phyloP scores from a whole-genome alignment of 768 basidiomycete genomes.

The Tricholoma sp. region DNA sequence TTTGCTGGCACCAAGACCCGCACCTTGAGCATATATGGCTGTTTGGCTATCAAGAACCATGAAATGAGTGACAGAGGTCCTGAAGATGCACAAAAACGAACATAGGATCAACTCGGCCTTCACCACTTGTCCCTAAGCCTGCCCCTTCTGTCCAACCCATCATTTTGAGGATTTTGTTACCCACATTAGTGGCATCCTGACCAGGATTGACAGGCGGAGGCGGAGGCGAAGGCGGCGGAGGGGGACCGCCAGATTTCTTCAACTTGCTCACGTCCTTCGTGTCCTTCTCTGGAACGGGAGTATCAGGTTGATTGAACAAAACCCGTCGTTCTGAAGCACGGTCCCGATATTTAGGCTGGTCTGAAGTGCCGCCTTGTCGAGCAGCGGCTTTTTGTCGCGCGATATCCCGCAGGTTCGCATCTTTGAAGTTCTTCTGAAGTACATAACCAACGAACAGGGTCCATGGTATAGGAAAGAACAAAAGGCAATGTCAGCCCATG shows the following conservation, averaged over 20 bases:
- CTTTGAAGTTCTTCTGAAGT: constrained; percentile 82
- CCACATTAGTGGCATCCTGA: constrained; percentile 81
- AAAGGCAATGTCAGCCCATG: constrained; percentile 25
- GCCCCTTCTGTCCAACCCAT: constrained; percentile 97
- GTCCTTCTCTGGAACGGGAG: constrained; percentile 57
- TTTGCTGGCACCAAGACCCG: constrained; percentile 90
- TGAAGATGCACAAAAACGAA: constrained; percentile 29
- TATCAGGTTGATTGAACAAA: constrained; percentile 89
- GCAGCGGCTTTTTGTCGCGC: constrained; percentile 64
- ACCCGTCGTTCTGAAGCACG: constrained; percentile 88
- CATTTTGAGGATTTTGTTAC: constrained; percentile 91
- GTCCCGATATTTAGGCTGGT: constrained; percentile 87
- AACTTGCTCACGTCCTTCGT: constrained; percentile 24
- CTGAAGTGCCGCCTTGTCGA: constrained; percentile 30
- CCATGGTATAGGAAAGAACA: constrained; percentile 14
- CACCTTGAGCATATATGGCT: constrained; percentile 82
- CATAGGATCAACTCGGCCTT: constrained; percentile 88
- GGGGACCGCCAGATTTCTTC: constrained; percentile 51
- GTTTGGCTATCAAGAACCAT: constrained; percentile 49
- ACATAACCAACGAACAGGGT: constrained; percentile 2
- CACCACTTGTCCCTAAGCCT: constrained; percentile 77
- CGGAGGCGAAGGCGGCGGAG: constrained; percentile 58
- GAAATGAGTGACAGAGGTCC: neutral
- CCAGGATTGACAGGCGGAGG: constrained; percentile 64
- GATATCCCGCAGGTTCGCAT: constrained; percentile 63